Conservation (phyloP, 2,329 filamentous ascomycete species). For the Trichophaea hybrida region DNA sequence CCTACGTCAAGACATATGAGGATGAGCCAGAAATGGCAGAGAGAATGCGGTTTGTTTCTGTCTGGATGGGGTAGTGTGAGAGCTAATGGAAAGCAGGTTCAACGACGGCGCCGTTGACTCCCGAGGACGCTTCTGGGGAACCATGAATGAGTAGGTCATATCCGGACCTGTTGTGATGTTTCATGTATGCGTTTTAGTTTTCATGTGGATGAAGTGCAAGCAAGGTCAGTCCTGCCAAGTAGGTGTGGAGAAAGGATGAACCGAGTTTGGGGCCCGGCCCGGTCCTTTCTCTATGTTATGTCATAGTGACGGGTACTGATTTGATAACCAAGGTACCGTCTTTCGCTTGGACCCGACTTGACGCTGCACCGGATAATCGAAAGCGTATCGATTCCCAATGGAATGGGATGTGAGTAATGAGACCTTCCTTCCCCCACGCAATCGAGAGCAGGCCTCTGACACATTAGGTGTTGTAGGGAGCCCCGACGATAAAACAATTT, state of each 20-base stretch:
- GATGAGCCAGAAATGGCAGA: conserved; percentile 38
- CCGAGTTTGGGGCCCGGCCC: not conserved
- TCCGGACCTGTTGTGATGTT: conserved; percentile 1
- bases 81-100: conserved; percentile 33
- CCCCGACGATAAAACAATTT: conserved; percentile 55
- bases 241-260: not conserved
- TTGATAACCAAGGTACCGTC: conserved; percentile 44
- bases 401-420: conserved; percentile 47
- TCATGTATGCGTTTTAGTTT: conserved; percentile 8
- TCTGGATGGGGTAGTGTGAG: not conserved
- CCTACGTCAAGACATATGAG: conserved; percentile 44
- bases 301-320: not conserved
- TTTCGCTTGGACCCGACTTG: conserved; percentile 54
- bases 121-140: conserved; percentile 70
- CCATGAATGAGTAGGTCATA: conserved; percentile 57
- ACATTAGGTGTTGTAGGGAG: conserved; percentile 36
- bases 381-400: conserved; percentile 66
- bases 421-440: not conserved
- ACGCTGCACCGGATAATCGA: conserved; percentile 46
- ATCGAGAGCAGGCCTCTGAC: not conserved
- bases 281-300: not conserved
- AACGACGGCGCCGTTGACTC: conserved; percentile 77
- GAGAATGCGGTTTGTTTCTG: conserved; percentile 28
- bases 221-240: conserved; percentile 26
- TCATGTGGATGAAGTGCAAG: conserved; percentile 29